phyloP scores from a whole-genome alignment of 192 early-diverging fungal species.

The Lunasporangiospora selenospora region DNA sequence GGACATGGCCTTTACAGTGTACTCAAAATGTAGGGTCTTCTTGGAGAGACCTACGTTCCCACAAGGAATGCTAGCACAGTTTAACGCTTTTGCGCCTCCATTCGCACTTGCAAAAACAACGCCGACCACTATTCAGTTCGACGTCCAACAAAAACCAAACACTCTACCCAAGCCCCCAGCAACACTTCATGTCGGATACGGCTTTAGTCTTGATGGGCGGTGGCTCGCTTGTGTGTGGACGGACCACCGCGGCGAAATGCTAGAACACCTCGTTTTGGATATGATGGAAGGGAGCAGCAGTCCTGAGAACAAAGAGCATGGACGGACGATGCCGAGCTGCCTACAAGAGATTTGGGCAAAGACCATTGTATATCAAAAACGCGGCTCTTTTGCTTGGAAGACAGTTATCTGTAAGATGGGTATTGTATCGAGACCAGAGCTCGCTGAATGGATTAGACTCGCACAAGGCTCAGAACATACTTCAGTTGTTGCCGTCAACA shows the following conservation, averaged over 20 bases:
- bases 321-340: constrained; percentile 2
- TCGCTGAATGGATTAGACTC: constrained; percentile 42
- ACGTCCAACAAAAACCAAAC: constrained; percentile 32
- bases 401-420: constrained; percentile 60
- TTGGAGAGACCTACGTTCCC: constrained; percentile 45
- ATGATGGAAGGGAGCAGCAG: constrained; percentile 1
- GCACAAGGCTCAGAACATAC: constrained; percentile 9
- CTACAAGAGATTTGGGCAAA: constrained; percentile 55
- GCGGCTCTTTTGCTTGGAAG: constrained; percentile 52
- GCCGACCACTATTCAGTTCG: constrained; percentile 48
- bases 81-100: constrained; percentile 54
- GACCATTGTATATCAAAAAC: constrained; percentile 44
- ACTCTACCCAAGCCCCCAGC: constrained; percentile 48
- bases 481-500: constrained; percentile 22
- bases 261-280: constrained; percentile 50
- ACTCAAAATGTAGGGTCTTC: constrained; percentile 54
- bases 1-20: constrained; percentile 62
- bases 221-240: constrained; percentile 61
- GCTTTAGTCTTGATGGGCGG: constrained; percentile 55
- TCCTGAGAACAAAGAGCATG: neutral
- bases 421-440: constrained; percentile 51
- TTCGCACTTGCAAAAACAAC: constrained; percentile 56
- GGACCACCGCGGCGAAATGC: constrained; percentile 58
- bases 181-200: constrained; percentile 57
- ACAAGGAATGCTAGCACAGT: constrained; percentile 13